Conservation (phyloP, 2,329 filamentous ascomycete species). For the Didymella exigua region DNA sequence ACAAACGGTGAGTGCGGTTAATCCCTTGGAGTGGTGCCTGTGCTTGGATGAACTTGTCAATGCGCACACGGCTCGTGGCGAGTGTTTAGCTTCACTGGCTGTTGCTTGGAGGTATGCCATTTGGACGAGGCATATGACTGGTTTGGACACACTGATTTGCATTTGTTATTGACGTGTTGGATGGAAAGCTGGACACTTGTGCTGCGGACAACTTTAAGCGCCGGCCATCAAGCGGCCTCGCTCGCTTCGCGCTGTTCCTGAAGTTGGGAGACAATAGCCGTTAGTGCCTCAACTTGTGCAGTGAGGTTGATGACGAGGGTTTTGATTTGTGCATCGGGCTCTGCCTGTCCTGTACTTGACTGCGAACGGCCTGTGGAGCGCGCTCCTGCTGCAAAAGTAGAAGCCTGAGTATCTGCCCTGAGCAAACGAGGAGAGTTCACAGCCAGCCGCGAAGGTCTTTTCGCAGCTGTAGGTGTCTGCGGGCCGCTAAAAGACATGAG, state of each 20-base stretch:
- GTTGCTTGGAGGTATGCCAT: neutral
- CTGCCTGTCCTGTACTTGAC: conserved; percentile 29
- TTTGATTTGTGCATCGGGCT: conserved; percentile 42
- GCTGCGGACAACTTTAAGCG: conserved; percentile 40
- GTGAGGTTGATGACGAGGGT: conserved; percentile 48
- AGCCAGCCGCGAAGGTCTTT: conserved; percentile 36
- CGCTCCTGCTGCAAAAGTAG: conserved; percentile 24
- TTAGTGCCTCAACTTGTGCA: conserved; percentile 49
- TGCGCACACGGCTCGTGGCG: conserved; percentile 1
- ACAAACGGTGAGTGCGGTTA: conserved; percentile 28
- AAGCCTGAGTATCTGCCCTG: conserved; percentile 32
- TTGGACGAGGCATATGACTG: conserved; percentile 1
- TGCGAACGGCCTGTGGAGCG: conserved; percentile 19
- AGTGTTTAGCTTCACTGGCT: neutral
- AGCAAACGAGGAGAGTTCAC: conserved; percentile 42
- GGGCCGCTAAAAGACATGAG: conserved; percentile 42
- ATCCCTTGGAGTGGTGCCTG: conserved; percentile 12
- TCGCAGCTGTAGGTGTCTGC: conserved; percentile 34
- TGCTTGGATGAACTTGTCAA: conserved; percentile 10
- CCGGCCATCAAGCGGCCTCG: conserved; percentile 44
- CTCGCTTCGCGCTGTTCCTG: conserved; percentile 42
- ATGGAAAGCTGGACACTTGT: conserved; percentile 14
- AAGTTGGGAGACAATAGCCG: conserved; percentile 46
- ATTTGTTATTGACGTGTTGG: neutral
- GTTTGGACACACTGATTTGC: neutral